Evolutionary conservation across 495 filamentous ascomycete species (phyloP).

Genomic region (Podospora pseudocomata): DNA sequence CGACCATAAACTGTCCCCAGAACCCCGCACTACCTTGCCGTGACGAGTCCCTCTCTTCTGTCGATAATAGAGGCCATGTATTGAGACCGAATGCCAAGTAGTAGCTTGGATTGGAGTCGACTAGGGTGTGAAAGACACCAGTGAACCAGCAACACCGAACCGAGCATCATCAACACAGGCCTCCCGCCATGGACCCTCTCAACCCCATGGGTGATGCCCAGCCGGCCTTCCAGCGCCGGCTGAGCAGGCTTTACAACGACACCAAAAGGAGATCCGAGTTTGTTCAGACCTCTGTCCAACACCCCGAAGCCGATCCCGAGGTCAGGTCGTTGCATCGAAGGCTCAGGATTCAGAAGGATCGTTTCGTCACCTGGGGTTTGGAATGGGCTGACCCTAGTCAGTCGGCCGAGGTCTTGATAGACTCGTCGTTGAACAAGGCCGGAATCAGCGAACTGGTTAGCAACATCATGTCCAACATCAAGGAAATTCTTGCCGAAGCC

Average conservation of each 20-base stretch:
- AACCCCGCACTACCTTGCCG: background rate
- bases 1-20: background rate
- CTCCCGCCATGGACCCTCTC: slow-evolving; percentile 44
- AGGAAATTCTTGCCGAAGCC: slow-evolving; percentile 79
- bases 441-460: slow-evolving; percentile 82
- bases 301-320: slow-evolving; percentile 51
- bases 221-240: slow-evolving; percentile 58
- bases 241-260: slow-evolving; percentile 88
- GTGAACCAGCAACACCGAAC: background rate
- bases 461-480: slow-evolving; percentile 86
- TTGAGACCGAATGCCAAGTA: background rate
- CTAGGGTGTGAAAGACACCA: background rate
- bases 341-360: slow-evolving; percentile 63
- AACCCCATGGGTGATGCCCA: slow-evolving; percentile 42
- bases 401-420: slow-evolving; percentile 64
- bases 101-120: background rate
- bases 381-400: slow-evolving; percentile 77
- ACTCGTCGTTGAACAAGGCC: slow-evolving; percentile 77
- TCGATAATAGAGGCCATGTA: background rate
- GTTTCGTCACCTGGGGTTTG: slow-evolving; percentile 82
- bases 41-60: background rate
- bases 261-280: slow-evolving; percentile 86
- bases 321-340: slow-evolving; percentile 55
- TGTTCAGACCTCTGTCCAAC: slow-evolving; percentile 66
- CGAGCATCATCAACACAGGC: background rate